Conservation (phyloP, 176 grass and related monocot species). For the Eleusine coracana region DNA sequence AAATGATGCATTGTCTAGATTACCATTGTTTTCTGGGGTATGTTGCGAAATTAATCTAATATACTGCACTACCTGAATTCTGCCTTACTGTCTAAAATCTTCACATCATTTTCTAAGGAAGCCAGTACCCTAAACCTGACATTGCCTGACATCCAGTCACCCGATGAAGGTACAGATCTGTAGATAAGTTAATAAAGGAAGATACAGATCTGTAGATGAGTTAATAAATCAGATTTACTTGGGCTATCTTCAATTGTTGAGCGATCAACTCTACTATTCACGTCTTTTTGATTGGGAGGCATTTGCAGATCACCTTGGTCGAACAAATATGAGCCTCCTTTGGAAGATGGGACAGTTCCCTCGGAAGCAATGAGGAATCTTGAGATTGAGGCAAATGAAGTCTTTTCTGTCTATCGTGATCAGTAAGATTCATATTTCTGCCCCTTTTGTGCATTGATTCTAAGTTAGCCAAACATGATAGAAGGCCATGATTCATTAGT, state of each 20-base stretch:
- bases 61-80: not conserved
- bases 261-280: not conserved
- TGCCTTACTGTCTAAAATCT: not conserved
- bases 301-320: constrained; percentile 91
- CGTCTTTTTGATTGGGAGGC: constrained; percentile 25
- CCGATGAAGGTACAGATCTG: not conserved
- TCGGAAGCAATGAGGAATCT: constrained; percentile 74
- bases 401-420: constrained; percentile 91
- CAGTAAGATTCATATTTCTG: constrained; percentile 67
- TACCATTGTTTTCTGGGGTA: not conserved
- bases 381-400: constrained; percentile 90
- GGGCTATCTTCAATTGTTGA: not conserved
- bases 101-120: constrained; percentile 1
- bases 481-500: constrained; percentile 9
- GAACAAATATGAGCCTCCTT: constrained; percentile 81
- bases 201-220: not conserved
- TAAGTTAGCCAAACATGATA: constrained; percentile 19
- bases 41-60: not conserved
- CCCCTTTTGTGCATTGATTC: not conserved
- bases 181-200: not conserved
- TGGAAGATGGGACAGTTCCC: constrained; percentile 91
- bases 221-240: not conserved
- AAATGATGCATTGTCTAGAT: not conserved
- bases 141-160: not conserved
- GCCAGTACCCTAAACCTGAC: not conserved